Base-by-base conservation (phyloP, 169 alveolate genomes). In the Plasmodium adleri region DNA sequence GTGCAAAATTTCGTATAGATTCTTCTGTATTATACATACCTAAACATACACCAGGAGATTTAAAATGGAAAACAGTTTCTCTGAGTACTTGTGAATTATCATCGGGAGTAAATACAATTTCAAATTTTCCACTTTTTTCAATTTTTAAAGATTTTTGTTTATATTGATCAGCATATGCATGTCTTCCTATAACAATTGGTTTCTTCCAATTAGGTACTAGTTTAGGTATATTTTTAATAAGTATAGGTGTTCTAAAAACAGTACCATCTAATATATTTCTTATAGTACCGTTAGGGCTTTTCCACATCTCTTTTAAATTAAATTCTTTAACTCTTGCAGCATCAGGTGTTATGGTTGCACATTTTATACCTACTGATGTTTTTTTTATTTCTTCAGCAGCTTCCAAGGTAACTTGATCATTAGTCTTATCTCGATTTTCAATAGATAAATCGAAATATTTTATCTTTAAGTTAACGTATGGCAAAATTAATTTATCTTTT, bases 281-380 rank as follows among this genome's bases (percentile, higher is more conserved):
- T 88, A 98, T 98, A 15, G 99, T 98, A 15, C 99, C 99, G 87
- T 98, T 98, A 13, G 99, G 99, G 13, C 98, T 95, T 72, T 96
- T 94, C 98, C 98, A 98, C 99, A 98, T 98, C 88, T 96, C 85
- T 95, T 98, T 97, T 47, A 98, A 95, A 59, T 92, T 93, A 94
- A 97, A 98, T 75, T 98, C 99, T 85, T 96, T 93, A 5, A 98
- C 98, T 72, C 99, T 90, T 0, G 99, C 99, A 74, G 97, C 99
- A 88, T 98, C 99, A 4, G 99, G 99, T 39, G 99, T 98, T 88
- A 97, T 98, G 24, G 99, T 97, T 32, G 99, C 99, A 73, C 99
- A 98, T 86, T 98, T 98, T 49, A 98, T 97, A 50, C 99, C 99
- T 39, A 98, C 99, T 26, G 96, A 92, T 54, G 92, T 90, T 83